phyloP scores from a whole-genome alignment of 768 basidiomycete genomes.

The Mycena rebaudengoi region DNA sequence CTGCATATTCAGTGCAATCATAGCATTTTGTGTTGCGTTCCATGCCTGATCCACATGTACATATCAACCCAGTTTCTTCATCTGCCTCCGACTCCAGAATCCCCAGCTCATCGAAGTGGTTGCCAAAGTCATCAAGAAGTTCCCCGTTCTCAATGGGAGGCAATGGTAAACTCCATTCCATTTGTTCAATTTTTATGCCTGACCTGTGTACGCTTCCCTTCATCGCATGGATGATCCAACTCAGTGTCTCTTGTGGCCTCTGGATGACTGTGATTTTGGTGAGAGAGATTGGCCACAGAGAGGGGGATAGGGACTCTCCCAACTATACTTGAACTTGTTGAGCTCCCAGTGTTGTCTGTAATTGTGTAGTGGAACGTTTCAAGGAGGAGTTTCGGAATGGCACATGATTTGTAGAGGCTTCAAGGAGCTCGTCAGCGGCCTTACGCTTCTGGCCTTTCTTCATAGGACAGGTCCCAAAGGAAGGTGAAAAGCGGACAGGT shows the following conservation, averaged over 20 bases:
- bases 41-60: not conserved
- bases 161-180: not conserved
- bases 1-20: not conserved
- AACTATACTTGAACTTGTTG: not conserved
- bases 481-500: too few species aligned
- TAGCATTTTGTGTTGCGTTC: not conserved
- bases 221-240: too few species aligned
- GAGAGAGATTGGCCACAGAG: not conserved
- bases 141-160: not conserved
- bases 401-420: too few species aligned
- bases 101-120: not conserved
- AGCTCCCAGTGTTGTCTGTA: not conserved
- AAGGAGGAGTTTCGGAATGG: too few species aligned
- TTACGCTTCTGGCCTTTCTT: too few species aligned
- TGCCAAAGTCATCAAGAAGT: conserved; percentile 6
- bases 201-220: not conserved
- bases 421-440: too few species aligned
- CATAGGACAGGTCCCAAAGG: too few species aligned
- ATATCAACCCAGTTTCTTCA: not conserved
- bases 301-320: not conserved
- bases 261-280: not conserved
- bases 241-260: not conserved
- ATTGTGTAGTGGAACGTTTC: not conserved
- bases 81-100: conserved; percentile 3
- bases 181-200: not conserved